phyloP scores from a whole-genome alignment of 2,329 filamentous ascomycete genomes.

The Aspergillus fructus region DNA sequence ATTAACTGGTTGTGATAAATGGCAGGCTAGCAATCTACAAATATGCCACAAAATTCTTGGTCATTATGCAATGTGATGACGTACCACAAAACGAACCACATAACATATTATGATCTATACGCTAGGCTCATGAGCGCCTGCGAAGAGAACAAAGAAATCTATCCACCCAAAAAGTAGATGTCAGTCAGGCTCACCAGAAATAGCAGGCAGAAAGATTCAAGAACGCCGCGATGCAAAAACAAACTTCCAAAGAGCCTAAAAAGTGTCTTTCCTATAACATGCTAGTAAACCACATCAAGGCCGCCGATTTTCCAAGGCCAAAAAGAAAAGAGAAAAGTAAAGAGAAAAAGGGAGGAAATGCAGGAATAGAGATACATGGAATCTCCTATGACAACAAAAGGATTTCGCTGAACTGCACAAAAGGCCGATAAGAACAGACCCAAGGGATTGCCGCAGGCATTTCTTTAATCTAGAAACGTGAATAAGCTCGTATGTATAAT shows the following conservation, averaged over 20 bases:
- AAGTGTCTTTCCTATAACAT: not conserved
- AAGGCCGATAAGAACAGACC: not conserved
- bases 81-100: not conserved
- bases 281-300: not conserved
- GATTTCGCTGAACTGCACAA: constrained; percentile 7
- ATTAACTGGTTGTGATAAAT: not conserved
- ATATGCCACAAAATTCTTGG: not conserved
- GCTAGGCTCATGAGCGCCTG: not conserved
- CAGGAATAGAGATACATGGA: not conserved
- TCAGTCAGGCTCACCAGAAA: not conserved
- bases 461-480: constrained; percentile 76
- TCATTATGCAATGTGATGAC: not conserved
- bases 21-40: not conserved
- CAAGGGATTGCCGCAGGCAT: not conserved
- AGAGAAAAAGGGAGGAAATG: not conserved
- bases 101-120: not conserved
- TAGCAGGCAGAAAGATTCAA: not conserved
- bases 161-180: not conserved
- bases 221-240: constrained; percentile 8
- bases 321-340: not conserved
- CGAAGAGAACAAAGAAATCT: not conserved
- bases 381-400: constrained; percentile 19
- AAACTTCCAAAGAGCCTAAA: not conserved
- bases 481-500: constrained; percentile 96
- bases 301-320: not conserved